Base-by-base conservation (phyloP, 208 protist species). In the Acanthamoeba sp. region DNA sequence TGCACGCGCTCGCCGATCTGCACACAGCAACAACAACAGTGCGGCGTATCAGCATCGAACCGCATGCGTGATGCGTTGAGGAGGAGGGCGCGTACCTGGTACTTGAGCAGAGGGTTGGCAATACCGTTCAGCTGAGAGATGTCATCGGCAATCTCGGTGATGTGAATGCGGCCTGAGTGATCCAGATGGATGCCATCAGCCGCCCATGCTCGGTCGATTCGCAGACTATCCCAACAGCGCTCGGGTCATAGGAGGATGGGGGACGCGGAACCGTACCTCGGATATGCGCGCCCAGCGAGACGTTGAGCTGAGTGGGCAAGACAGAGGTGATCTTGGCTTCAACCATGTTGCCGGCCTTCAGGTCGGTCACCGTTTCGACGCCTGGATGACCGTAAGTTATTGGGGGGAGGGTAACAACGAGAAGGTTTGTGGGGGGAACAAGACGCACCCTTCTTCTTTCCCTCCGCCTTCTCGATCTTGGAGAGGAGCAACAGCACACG, bases 131-230 rank as follows among this genome's bases (percentile, higher is more conserved):
- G 45, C 59, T 92, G 87, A 29, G 38, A 42, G 40, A 92, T 80
- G 57, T 94, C 57, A 32, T 94, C 90, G 20, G 71, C 90, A 34
- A 94, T 69, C 50, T 94, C 90, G 16, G 50, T 94, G 16, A 94
- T 85, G 73, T 94, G 90, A 16, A 94, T 27, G 2, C 90, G 90
- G 10, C 59, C 88, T 93, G n/a, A 10, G 34, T 6, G 20, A 52
- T 5, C 5, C 62, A 48, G 69, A 88, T 4, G 22, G 9, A 89
- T n/a, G n/a, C n/a, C n/a, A n/a, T n/a, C n/a, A n/a, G n/a, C n/a
- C n/a, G n/a, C n/a, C n/a, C n/a, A n/a, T n/a, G n/a, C n/a, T n/a
- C n/a, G n/a, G n/a, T n/a, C n/a, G n/a, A n/a, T n/a, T n/a, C n/a
- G n/a, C n/a, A n/a, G n/a, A n/a, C n/a, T n/a, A n/a, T n/a, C n/a